Evolutionary conservation across 257 asterid species (phyloP).

Genomic region (Orobanche coerulescens): DNA sequence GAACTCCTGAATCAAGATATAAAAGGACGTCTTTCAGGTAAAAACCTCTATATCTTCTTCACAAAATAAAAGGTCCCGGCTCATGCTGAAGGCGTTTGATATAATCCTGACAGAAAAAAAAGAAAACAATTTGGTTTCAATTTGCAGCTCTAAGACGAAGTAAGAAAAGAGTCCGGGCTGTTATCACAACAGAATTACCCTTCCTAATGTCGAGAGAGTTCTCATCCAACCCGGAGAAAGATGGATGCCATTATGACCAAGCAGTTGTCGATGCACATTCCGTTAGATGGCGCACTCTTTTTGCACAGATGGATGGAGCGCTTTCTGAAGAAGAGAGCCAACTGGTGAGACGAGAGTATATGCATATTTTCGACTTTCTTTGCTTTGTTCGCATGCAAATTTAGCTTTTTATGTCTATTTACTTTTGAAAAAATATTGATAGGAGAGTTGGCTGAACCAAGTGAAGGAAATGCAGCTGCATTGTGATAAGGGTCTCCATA

Average conservation of each 20-base stretch:
- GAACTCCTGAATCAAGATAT: constrained; percentile 86
- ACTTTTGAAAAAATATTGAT: neutral
- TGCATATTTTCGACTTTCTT: neutral
- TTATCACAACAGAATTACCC: constrained; percentile 67
- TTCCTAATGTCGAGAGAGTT: constrained; percentile 56
- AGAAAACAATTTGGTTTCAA: constrained; percentile 2
- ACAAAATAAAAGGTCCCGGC: neutral
- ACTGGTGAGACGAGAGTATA: constrained; percentile 39
- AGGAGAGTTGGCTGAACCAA: constrained; percentile 87
- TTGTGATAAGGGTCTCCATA: constrained; percentile 62
- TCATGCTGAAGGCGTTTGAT: neutral
- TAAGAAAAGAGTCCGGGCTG: constrained; percentile 67
- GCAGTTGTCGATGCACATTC: constrained; percentile 47
- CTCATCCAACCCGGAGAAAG: constrained; percentile 39
- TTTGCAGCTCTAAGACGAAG: constrained; percentile 76
- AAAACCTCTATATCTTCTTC: neutral
- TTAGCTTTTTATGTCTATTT: no score
- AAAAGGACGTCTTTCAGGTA: constrained; percentile 84
- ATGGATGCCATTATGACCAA: constrained; percentile 25
- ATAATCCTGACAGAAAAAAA: constrained; percentile 15
- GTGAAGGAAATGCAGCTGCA: constrained; percentile 80
- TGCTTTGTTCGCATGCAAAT: no score
- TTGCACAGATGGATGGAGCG: constrained; percentile 65
- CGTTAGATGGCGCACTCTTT: constrained; percentile 58
- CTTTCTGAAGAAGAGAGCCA: constrained; percentile 76